Conservation (phyloP, 176 grass and related monocot genomes). For the Carex pumila region DNA sequence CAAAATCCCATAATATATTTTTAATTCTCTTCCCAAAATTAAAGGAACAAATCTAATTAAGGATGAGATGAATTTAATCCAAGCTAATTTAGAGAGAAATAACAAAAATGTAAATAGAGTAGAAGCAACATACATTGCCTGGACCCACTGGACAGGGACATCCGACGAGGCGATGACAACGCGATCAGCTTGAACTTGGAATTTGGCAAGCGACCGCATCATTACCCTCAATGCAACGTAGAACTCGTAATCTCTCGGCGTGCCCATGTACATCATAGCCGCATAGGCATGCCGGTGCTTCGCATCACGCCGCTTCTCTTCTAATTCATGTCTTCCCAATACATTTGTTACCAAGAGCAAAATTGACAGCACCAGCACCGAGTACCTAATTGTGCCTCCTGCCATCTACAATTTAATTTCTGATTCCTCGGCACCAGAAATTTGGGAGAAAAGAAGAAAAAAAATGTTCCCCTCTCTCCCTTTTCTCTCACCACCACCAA, state of each 20-base stretch:
- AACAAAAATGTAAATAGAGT: background rate
- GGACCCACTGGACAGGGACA: conserved; percentile 64
- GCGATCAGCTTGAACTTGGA: conserved; percentile 73
- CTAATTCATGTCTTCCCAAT: background rate
- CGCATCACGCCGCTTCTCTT: background rate
- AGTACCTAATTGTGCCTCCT: conserved; percentile 2
- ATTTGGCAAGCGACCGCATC: conserved; percentile 68
- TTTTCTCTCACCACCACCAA: background rate
- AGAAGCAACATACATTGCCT: conserved; percentile 51
- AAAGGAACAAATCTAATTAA: background rate
- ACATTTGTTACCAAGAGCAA: background rate
- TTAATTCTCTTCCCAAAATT: background rate
- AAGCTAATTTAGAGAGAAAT: background rate
- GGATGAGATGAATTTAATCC: background rate
- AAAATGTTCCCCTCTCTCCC: background rate
- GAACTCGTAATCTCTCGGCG: conserved; percentile 98
- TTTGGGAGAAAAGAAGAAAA: background rate
- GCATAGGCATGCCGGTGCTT: conserved; percentile 64
- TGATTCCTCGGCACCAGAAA: background rate
- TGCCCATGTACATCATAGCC: conserved; percentile 99
- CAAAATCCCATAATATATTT: background rate
- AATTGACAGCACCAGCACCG: background rate
- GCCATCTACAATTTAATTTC: background rate
- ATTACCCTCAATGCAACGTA: conserved; percentile 88
- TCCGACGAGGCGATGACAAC: conserved; percentile 90